Percentiles rank a stretch among this genome's conserved stretches.
Evolutionary conservation across 2,329 filamentous ascomycete species (phyloP).

Genomic region (Colletotrichum plurivorum): DNA sequence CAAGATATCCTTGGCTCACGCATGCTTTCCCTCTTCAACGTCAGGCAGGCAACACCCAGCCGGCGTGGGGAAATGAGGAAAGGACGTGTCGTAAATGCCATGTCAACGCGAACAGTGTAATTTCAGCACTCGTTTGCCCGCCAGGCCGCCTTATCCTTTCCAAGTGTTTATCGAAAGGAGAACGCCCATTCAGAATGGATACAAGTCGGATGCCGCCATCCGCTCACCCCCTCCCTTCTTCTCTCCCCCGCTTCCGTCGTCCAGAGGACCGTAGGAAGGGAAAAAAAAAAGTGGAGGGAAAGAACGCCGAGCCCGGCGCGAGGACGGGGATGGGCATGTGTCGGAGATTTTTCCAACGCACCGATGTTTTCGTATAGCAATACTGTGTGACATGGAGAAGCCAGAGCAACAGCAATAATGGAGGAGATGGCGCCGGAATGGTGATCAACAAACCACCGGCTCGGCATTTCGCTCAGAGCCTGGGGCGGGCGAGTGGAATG

Average conservation of each 20-base stretch:
- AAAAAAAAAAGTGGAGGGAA: not conserved
- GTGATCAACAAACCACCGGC: slow-evolving; percentile 16
- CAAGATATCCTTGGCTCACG: not conserved
- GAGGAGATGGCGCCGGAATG: not conserved
- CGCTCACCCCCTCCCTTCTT: not conserved
- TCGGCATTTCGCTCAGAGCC: not conserved
- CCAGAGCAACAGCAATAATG: no score
- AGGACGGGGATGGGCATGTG: slow-evolving; percentile 6
- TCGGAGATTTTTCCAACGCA: slow-evolving; percentile 7
- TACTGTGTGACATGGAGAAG: no score
- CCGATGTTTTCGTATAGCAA: not conserved
- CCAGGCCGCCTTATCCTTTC: not conserved
- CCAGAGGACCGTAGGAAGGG: not conserved
- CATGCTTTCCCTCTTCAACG: no score
- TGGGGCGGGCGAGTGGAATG: not conserved
- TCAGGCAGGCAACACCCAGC: slow-evolving; percentile 14
- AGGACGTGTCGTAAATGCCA: slow-evolving; percentile 34
- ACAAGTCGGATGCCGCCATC: slow-evolving; percentile 2
- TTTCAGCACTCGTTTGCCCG: no score
- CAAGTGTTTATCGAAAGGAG: slow-evolving; percentile 11
- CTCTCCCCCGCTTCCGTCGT: not conserved
- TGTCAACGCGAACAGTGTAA: not conserved
- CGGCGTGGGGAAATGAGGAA: slow-evolving; percentile 20
- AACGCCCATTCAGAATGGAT: slow-evolving; percentile 12
- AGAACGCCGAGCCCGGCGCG: not conserved